These are phyloP conservation scores for Lathyrus sativus DNA, from an alignment of 306 rosid species.

Conservation along the genomic window DNA sequence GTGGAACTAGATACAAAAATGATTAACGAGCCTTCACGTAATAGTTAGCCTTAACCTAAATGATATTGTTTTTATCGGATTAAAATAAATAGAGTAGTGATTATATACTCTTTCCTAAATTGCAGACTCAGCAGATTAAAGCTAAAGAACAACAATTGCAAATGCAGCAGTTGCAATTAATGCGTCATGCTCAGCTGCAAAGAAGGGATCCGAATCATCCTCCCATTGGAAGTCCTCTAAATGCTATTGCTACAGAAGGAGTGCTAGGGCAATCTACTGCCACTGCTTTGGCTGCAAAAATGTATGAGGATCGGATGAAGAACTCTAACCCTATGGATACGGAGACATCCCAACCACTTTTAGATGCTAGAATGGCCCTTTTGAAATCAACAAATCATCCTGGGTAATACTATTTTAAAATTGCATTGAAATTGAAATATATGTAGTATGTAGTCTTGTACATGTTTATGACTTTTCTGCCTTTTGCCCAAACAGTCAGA, in stretches of 20 bases:
- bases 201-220: slow-evolving; percentile 82
- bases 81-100: slow-evolving; percentile 13
- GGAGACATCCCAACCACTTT: slow-evolving; percentile 88
- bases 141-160: slow-evolving; percentile 79
- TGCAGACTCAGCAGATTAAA: slow-evolving; percentile 79
- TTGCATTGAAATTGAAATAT: slow-evolving; percentile 33
- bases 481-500: slow-evolving; percentile 61
- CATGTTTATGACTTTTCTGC: slow-evolving; percentile 35
- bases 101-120: slow-evolving; percentile 11
- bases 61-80: slow-evolving; percentile 16
- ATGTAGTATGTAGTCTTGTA: slow-evolving; percentile 29
- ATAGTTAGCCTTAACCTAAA: slow-evolving; percentile 13
- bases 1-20: slow-evolving; percentile 18
- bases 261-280: slow-evolving; percentile 84
- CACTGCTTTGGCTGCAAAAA: slow-evolving; percentile 84
- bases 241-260: slow-evolving; percentile 72
- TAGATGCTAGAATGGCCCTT: slow-evolving; percentile 88
- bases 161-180: slow-evolving; percentile 81
- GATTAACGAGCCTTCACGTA: not conserved
- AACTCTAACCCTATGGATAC: slow-evolving; percentile 73
- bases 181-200: slow-evolving; percentile 91
- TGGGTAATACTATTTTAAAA: slow-evolving; percentile 53
- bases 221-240: slow-evolving; percentile 66
- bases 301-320: slow-evolving; percentile 89
- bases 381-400: slow-evolving; percentile 81